Base-by-base conservation (phyloP, 495 filamentous ascomycete genomes). In the Aspergillus saccharolyticus region DNA sequence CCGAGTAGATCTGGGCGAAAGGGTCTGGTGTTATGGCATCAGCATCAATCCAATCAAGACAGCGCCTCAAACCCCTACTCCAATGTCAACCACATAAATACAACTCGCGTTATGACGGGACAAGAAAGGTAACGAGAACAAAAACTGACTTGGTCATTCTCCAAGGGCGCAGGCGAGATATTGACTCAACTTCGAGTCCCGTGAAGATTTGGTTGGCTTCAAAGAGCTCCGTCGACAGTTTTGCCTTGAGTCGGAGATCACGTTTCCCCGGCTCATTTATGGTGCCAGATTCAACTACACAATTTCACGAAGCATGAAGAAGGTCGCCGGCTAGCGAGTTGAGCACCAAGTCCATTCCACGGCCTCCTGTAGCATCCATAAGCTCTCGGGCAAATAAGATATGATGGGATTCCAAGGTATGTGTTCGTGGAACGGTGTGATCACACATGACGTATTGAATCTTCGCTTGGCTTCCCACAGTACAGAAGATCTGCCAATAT, bases 371-470 rank as follows among this genome's bases (percentile, higher is more conserved):
- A 15, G 70, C 72, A 0, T 68, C 54, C 42, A 80, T 66, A 0
- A 85, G 49, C 16, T 71, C 76, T 20, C 71, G 57, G 0, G 71
- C 53, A 58, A 83, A 85, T 3, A 73, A 67, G 0, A 68, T 57
- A 39, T 78, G 70, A n/a, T 77, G 67, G 28, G 78, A 83, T 50
- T 75, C 67, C 57, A 84, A 81, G 19, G 85, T 84, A 18, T 70
- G 74, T 0, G 71, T 55, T 0, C 59, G 51, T 0, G 70, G 66
- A 18, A 84, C 73, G 9, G 61, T 63, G 46, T 66, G 77, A 0
- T 61, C 55, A 0, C 63, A 42, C 1, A 60, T 59, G 1, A 84
- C 62, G 48, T 77, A 71, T 1, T 66, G 33, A 0, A 63, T 53
- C 59, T 82, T 80, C 12, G 72, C 66, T 6, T 71, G 57, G 8